A percentile compares a stretch with the other conserved stretches of the same genome.
phyloP scores from a whole-genome alignment of 305 asterid genomes.

The Lippia alba region DNA sequence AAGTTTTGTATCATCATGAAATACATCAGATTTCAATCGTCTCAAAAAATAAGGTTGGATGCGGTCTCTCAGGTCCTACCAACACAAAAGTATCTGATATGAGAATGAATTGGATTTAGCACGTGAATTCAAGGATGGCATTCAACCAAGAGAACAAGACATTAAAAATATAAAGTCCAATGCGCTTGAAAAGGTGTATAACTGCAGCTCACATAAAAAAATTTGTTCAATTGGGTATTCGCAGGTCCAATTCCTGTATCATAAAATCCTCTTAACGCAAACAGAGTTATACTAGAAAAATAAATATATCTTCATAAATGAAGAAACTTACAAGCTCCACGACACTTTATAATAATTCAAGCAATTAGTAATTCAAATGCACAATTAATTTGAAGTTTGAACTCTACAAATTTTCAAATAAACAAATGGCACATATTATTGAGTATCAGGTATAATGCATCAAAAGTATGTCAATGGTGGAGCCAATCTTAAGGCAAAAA shows the following conservation, averaged over 20 bases:
- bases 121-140: constrained; percentile 22
- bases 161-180: constrained; percentile 13
- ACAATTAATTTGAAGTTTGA: too few species aligned
- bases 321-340: too few species aligned
- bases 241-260: constrained; percentile 1
- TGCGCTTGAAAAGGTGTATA: constrained; percentile 7
- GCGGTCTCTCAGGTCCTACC: constrained; percentile 79
- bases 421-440: too few species aligned
- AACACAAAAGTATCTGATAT: constrained; percentile 34
- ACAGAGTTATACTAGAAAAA: too few species aligned
- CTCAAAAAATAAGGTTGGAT: constrained; percentile 93
- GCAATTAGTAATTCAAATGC: too few species aligned
- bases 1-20: constrained; percentile 62
- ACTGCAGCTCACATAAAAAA: constrained; percentile 13
- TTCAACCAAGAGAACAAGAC: constrained; percentile 30
- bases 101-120: constrained; percentile 19
- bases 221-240: constrained; percentile 13
- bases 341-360: too few species aligned
- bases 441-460: too few species aligned
- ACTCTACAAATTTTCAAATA: too few species aligned
- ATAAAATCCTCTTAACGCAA: neutral
- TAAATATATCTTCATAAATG: too few species aligned
- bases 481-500: too few species aligned
- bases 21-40: constrained; percentile 92
- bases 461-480: too few species aligned